phyloP scores from a whole-genome alignment of 108 stramenopile genomes.

The Conticribra weissflogii region DNA sequence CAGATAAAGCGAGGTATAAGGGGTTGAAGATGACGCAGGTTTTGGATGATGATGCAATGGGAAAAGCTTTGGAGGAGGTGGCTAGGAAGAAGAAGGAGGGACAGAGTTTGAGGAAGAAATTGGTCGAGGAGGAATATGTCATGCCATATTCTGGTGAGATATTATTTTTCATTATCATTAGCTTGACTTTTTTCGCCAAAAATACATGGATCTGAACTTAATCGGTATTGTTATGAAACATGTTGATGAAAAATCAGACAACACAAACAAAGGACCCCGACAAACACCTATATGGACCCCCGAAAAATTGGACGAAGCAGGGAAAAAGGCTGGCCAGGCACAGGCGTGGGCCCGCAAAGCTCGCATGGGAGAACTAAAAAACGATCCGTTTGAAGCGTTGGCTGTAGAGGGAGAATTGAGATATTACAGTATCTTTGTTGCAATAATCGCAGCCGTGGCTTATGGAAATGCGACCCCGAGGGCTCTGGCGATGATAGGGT shows the following conservation, averaged over 20 bases:
- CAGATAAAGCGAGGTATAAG: conserved; percentile 70
- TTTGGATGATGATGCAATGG: conserved; percentile 74
- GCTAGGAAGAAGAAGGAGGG: conserved; percentile 60
- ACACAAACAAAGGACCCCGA: conserved; percentile 72
- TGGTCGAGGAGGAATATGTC: conserved; percentile 73
- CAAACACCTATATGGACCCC: conserved; percentile 81
- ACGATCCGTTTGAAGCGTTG: conserved; percentile 67
- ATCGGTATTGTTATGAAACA: background rate
- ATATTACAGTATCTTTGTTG: conserved; percentile 54
- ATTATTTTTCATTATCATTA: background rate
- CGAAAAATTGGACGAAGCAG: conserved; percentile 76
- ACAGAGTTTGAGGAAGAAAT: conserved; percentile 51
- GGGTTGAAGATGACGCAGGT: conserved; percentile 78
- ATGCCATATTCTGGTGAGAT: conserved; percentile 67
- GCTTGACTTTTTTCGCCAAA: background rate
- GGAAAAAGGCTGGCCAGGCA: conserved; percentile 62
- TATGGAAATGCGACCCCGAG: conserved; percentile 70
- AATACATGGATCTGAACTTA: background rate
- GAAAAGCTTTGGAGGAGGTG: conserved; percentile 62
- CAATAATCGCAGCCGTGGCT: conserved; percentile 58
- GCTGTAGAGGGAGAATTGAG: conserved; percentile 54
- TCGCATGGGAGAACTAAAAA: conserved; percentile 64
- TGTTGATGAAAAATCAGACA: conserved; percentile 39
- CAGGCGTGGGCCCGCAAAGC: conserved; percentile 76
- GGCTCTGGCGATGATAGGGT: conserved; percentile 46